These are phyloP conservation scores for Mimosa pudica DNA, from an alignment of 306 rosid genomes.

Conservation along the genomic window DNA sequence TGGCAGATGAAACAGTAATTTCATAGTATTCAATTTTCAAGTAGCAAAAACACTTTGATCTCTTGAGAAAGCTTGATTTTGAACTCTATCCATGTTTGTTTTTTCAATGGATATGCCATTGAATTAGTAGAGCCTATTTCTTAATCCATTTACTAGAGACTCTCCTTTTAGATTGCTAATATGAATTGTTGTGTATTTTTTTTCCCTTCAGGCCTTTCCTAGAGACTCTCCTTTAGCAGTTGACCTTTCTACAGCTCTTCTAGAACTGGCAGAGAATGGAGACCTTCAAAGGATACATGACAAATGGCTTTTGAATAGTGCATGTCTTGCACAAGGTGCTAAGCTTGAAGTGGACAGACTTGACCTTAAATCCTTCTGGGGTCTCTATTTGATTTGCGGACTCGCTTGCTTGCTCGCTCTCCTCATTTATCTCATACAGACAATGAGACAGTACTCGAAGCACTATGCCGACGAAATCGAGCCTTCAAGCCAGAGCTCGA, in stretches of 20 bases:
- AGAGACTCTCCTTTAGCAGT: slow-evolving; percentile 88
- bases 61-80: too few species aligned
- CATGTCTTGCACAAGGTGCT: slow-evolving; percentile 71
- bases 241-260: slow-evolving; percentile 83
- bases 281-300: slow-evolving; percentile 95
- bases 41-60: background rate
- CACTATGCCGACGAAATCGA: slow-evolving; percentile 44
- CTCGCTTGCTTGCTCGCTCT: slow-evolving; percentile 79
- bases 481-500: slow-evolving; percentile 38
- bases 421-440: slow-evolving; percentile 55
- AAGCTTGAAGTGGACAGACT: slow-evolving; percentile 82
- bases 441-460: slow-evolving; percentile 62
- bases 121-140: too few species aligned
- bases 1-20: background rate
- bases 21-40: background rate
- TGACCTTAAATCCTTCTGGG: slow-evolving; percentile 79
- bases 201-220: slow-evolving; percentile 70
- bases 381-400: slow-evolving; percentile 73
- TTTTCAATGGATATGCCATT: too few species aligned
- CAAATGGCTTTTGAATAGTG: slow-evolving; percentile 81
- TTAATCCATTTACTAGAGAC: too few species aligned
- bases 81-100: too few species aligned
- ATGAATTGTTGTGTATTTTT: slow-evolving; percentile 20
- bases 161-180: background rate
- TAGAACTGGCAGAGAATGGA: slow-evolving; percentile 81